These are phyloP conservation scores for Curvularia sp. DNA, from an alignment of 2,329 filamentous ascomycete genomes.

Conservation along the genomic window DNA sequence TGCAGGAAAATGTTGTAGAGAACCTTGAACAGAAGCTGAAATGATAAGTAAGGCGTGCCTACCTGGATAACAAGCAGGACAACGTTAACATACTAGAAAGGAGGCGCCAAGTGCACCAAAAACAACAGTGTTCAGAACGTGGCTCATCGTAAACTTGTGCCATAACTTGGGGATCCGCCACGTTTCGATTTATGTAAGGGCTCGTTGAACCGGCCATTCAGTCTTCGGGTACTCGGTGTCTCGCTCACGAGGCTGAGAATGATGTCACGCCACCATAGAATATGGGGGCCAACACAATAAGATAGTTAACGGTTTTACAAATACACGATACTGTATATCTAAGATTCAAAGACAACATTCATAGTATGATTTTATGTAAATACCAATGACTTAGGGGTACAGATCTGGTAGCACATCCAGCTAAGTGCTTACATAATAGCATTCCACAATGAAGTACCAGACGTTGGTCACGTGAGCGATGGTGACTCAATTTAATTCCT, in stretches of 20 bases:
- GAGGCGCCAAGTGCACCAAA: neutral
- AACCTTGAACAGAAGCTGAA: neutral
- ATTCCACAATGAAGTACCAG: neutral
- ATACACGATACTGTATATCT: neutral
- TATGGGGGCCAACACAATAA: neutral
- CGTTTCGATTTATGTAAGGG: neutral
- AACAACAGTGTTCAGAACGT: neutral
- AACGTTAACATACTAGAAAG: neutral
- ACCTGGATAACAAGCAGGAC: neutral
- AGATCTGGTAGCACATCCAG: neutral
- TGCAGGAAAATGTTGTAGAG: slow-evolving; percentile 30
- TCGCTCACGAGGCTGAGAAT: neutral
- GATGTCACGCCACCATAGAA: neutral
- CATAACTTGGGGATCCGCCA: neutral
- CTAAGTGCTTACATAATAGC: slow-evolving; percentile 5
- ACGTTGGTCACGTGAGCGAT: neutral
- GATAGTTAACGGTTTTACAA: neutral
- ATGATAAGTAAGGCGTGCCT: neutral
- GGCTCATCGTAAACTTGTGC: neutral
- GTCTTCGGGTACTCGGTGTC: slow-evolving; percentile 11
- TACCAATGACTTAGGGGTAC: too few species aligned
- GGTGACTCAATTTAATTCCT: neutral
- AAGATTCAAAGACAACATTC: too few species aligned
- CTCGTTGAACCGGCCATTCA: slow-evolving; percentile 5
- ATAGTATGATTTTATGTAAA: neutral